Evolutionary conservation across 371 early-diverging fungal species (phyloP), one percentile per base, ranked within the genome.

Genomic region (Circinella umbellata): DNA sequence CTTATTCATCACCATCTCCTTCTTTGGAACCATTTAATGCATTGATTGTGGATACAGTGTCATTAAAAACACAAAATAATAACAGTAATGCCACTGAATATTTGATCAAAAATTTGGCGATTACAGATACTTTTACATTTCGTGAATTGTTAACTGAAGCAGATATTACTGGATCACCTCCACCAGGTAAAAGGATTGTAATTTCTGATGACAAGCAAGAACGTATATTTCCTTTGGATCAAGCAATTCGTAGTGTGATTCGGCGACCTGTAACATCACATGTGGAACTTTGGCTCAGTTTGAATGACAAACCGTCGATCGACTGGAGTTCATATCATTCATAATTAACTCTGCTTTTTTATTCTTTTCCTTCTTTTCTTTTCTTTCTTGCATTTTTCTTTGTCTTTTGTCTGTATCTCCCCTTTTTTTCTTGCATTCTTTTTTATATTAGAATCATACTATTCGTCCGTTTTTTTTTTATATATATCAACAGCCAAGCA

Each of bases 111-210:
- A 85, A 85, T 63, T 61, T 85, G 49, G 85, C 81, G 64, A 85
- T 85, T 60, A 80, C 85, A 11, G 82, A 85, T 49, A 72, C 74
- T 0, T 85, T 78, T 48, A 85, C 85, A n/a, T 85, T 85, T 74
- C 65, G 78, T 51, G 80, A 85, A 64, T 66, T 82, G 4, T 64
- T 85, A 61, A 69, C 69, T 14, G 82, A 82, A 63, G 78, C 80
- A 9, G 85, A 82, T 55, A 72, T 80, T 71, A 74, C 71, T n/a
- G 79, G 77, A 15, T 61, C 76, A 3, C 81, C 82, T n/a, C 85
- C 85, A 36, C 79, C 75, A 11, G 85, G 85, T 4, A 85, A 85
- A 54, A 61, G 78, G 20, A 77, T 85, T 47, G 79, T 85, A 49
- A 77, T 85, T 61, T 74, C 79, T 5, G 79, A 82, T 72, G 66